Evolutionary conservation across 148 eudicot species (phyloP), one percentile per base, ranked within the genome.

Genomic region (Talinum fruticosum): DNA sequence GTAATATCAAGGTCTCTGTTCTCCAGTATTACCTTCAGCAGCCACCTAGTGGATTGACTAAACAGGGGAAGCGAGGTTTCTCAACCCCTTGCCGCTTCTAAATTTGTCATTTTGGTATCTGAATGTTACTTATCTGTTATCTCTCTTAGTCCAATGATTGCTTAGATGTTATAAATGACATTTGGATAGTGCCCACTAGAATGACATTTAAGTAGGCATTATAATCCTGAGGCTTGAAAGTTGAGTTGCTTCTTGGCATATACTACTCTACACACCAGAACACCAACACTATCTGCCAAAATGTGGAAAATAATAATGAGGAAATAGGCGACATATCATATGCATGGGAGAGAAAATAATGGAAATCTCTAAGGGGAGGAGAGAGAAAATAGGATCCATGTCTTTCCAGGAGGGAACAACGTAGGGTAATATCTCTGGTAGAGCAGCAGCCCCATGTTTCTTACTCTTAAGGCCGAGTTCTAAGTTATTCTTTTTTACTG

Each of bases 301-400:
- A 62, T 62, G 33, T 62, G 28, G 66, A 62, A 28, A 26, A 26
- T n/a, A 62, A 62, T 62, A 36, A 34, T 37, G 29, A 69, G 51
- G 32, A 69, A 69, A 28, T 10, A 23, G 72, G 51, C 45, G 14
- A 37, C 30, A 36, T n/a, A 6, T 69, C 72, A 69, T 69, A 69
- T 69, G 49, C 49, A 69, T 38, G 49, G 49, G 45, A 69, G 51
- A 62, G 49, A 69, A 37, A 38, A 38, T 69, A 4, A 36, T n/a
- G 45, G 26, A 24, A 35, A 37, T 36, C 49, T n/a, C 30, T 18
- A 36, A 69, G 47, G 47, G 49, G 72, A 37, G 16, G 72, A 69
- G 72, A 37, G 41, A 69, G 51, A 69, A 37, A n/a, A 30, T 8
- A 28, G 72, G 72, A 49, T 69, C 72, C 72, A 69, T 69, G 41